Evolutionary conservation across 208 protist species (phyloP), one percentile per base, ranked within the genome.

Genomic region (Naegleria fowleri): DNA sequence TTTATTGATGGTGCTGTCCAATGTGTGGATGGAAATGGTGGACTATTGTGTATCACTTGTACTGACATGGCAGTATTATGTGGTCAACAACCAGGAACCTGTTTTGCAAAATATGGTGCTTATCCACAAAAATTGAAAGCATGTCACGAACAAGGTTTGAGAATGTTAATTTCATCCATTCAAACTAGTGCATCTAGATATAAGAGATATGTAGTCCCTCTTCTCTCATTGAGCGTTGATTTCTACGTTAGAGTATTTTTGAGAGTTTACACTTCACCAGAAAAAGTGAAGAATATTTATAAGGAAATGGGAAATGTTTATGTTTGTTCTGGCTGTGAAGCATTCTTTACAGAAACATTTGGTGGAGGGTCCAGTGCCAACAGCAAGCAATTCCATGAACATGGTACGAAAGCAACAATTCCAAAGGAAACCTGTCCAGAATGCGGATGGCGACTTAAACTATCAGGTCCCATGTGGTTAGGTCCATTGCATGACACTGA

Each of bases 221-320:
- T 99, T 29, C 83, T 99, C 19, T 98, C 96, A 11, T 92, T 99
- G 0, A 95, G 97, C 92, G 98, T 99, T 92, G 99, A 99, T 95
- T 99, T 99, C 91, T 99, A 99, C 93, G 96, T 99, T 13, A 97
- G 99, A 76, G 97, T 99, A 83, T 99, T 99, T 95, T 95, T 99
- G 38, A 96, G 98, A 83, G 97, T 99, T 29, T 97, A 98, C 93
- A 98, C 95, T 40, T 96, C 97, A 89, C 90, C 94, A 7, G 94
- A 94, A 0, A 96, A 98, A 92, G 95, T 94, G 67, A 99, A 99
- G 95, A 94, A 96, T 52, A 94, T 94, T 55, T 87, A 94, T 75
- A 96, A 94, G 84, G 98, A 98, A 93, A 91, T 97, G 59, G 94
- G 95, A 19, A 95, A 98, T 90, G 94, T 98, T 90, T 95, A 97